Evolutionary conservation across 305 asterid species (phyloP).

Genomic region (Solanum hybrid): DNA sequence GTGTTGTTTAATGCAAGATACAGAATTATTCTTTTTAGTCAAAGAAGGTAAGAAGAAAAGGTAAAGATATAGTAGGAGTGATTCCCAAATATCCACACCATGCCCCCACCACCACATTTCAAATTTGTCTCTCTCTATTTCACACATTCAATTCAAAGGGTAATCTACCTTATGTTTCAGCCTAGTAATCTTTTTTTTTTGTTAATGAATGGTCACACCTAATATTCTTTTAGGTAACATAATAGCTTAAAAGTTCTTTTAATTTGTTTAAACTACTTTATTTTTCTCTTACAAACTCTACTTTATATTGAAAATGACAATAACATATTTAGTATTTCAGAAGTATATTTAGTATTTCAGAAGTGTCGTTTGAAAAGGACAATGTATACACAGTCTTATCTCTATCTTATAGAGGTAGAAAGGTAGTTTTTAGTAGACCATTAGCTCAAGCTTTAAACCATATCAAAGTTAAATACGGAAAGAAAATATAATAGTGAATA

Average conservation of each 20-base stretch:
- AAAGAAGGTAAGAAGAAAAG: slow-evolving; percentile 13
- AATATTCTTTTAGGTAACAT: not conserved
- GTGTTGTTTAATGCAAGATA: not conserved
- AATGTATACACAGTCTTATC: not conserved
- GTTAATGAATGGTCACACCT: not conserved
- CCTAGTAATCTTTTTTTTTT: not conserved
- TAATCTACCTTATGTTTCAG: not conserved
- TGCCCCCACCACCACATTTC: slow-evolving; percentile 8
- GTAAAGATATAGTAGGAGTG: not conserved
- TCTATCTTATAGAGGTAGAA: not conserved
- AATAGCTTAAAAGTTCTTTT: not conserved
- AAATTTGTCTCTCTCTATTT: not conserved
- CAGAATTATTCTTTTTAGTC: slow-evolving; percentile 3
- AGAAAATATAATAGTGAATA: not conserved
- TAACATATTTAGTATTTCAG: too few relatives aligned
- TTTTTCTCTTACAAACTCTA: not conserved
- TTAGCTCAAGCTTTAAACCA: not conserved
- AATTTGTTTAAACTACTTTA: not conserved
- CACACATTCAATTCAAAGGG: not conserved
- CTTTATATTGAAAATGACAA: not conserved
- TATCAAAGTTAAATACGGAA: not conserved
- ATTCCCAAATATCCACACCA: slow-evolving; percentile 6
- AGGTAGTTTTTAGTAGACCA: not conserved
- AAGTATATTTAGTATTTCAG: too few relatives aligned
- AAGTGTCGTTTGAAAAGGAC: too few relatives aligned